Conservation (phyloP, 208 protist genomes). For the Novymonas esmeraldas region DNA sequence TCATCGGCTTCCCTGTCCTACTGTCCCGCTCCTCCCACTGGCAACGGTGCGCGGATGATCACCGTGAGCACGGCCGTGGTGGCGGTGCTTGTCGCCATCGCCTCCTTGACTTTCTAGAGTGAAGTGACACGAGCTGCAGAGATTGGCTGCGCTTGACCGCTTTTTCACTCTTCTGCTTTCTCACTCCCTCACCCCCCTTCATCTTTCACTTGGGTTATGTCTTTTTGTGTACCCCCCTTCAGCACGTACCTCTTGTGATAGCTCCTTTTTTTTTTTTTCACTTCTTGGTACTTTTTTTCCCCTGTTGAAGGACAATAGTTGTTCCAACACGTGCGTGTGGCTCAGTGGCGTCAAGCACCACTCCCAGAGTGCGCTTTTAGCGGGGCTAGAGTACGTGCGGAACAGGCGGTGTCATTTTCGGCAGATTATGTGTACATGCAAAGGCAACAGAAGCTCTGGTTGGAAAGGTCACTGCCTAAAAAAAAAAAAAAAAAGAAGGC, state of each 20-base stretch:
- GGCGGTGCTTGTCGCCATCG: background rate
- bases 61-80: background rate
- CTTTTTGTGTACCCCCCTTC: background rate
- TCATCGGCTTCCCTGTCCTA: slow-evolving; percentile 6
- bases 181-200: too few species aligned
- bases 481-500: background rate
- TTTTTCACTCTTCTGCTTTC: background rate
- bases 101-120: slow-evolving; percentile 5
- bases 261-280: background rate
- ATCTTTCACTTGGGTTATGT: too few species aligned
- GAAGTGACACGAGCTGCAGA: too few species aligned
- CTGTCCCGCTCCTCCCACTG: slow-evolving; percentile 5
- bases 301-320: background rate
- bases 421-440: background rate
- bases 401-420: too few species aligned
- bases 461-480: too few species aligned
- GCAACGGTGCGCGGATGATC: slow-evolving; percentile 5
- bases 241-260: background rate
- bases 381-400: too few species aligned
- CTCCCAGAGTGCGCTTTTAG: too few species aligned
- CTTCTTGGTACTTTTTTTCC: background rate
- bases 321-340: background rate
- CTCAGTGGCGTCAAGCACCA: too few species aligned
- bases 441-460: too few species aligned
- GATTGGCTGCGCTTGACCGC: background rate